phyloP scores from a whole-genome alignment of 768 basidiomycete species.

The Amanita subjunquillea region DNA sequence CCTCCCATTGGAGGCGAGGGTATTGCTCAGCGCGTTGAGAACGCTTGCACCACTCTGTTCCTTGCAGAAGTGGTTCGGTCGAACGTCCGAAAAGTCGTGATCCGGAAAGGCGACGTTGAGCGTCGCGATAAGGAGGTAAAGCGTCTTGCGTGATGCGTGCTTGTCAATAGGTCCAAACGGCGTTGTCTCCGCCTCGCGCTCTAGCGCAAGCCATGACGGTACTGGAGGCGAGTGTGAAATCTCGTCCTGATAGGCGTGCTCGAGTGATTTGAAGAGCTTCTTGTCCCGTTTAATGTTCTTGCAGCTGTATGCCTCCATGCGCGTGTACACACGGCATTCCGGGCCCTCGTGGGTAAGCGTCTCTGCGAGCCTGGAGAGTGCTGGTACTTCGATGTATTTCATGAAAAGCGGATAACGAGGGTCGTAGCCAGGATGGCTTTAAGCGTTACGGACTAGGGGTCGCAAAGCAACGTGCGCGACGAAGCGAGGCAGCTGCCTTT shows the following conservation, averaged over 20 bases:
- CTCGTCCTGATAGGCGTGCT: constrained; percentile 76
- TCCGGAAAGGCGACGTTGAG: constrained; percentile 97
- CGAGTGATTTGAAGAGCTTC: constrained; percentile 89
- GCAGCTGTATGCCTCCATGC: constrained; percentile 95
- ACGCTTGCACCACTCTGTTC: constrained; percentile 75
- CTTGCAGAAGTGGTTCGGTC: constrained; percentile 81
- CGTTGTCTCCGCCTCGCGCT: constrained; percentile 64
- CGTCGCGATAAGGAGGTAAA: constrained; percentile 92
- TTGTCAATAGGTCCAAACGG: constrained; percentile 90
- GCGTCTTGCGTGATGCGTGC: constrained; percentile 77
- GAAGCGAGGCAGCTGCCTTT: background rate
- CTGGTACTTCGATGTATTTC: constrained; percentile 88
- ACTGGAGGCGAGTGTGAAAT: constrained; percentile 77
- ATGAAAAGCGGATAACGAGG: constrained; percentile 27
- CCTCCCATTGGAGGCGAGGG: constrained; percentile 64
- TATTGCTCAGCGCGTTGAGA: constrained; percentile 77
- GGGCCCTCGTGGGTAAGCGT: constrained; percentile 79
- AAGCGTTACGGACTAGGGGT: background rate
- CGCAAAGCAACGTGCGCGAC: background rate
- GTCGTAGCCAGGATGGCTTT: constrained; percentile 2
- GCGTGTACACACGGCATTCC: constrained; percentile 82
- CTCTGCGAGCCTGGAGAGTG: constrained; percentile 65
- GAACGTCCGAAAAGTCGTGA: constrained; percentile 91
- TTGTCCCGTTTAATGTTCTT: constrained; percentile 97
- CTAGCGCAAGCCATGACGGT: constrained; percentile 67